A percentile compares a stretch with the other conserved stretches of the same genome.
These are phyloP conservation scores for Acrodontium crateriforme DNA, from an alignment of 2,329 filamentous ascomycete species.

Conservation along the genomic window DNA sequence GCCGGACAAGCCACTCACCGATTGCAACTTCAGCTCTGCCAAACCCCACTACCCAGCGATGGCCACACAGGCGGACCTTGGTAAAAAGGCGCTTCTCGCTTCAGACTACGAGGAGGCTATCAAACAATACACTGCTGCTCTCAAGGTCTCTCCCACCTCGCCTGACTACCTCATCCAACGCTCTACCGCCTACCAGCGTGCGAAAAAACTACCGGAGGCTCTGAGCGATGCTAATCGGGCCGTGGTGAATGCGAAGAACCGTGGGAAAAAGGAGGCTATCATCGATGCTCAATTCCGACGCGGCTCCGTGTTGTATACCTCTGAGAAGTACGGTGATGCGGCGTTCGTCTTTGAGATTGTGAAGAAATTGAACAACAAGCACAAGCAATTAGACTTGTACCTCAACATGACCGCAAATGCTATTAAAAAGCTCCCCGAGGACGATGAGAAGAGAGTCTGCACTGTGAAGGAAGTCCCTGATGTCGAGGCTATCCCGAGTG, in stretches of 20 bases:
- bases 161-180: constrained; percentile 72
- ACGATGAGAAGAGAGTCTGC: constrained; percentile 32
- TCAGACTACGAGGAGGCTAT: constrained; percentile 57
- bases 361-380: constrained; percentile 38
- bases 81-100: constrained; percentile 45
- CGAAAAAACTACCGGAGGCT: constrained; percentile 32
- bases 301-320: constrained; percentile 56
- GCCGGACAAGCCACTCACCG: no score
- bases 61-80: constrained; percentile 43
- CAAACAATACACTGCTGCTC: constrained; percentile 50
- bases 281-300: constrained; percentile 71
- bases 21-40: no score
- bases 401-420: constrained; percentile 40
- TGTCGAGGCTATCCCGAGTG: constrained; percentile 13
- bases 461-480: constrained; percentile 41
- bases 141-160: constrained; percentile 48
- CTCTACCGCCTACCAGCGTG: constrained; percentile 61
- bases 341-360: constrained; percentile 52
- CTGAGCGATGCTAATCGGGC: constrained; percentile 36
- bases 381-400: constrained; percentile 45
- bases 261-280: constrained; percentile 63
- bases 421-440: constrained; percentile 35
- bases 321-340: constrained; percentile 62
- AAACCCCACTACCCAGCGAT: no score
- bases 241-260: constrained; percentile 52